Base-by-base conservation (phyloP, 768 basidiomycete species). In the Termitomyces sp. region DNA sequence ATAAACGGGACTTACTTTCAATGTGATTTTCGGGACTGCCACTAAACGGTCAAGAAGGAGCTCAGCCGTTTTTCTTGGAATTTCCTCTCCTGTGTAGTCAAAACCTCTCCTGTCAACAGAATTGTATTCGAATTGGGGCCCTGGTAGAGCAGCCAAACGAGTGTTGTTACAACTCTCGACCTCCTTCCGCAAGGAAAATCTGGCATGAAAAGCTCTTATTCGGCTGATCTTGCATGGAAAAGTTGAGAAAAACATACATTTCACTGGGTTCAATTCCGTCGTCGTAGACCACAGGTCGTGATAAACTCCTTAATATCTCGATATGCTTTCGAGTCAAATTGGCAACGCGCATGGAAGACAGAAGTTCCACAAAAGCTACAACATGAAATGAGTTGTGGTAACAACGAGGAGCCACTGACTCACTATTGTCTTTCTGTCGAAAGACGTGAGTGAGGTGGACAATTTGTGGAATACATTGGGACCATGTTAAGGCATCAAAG, bases 281-380 rank as follows among this genome's bases (percentile, higher is more conserved):
- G 11, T 73, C 72, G 58, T 88, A 89, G 5, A 66, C 52, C 18
- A 91, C 76, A 20, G 80, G 74, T 27, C 91, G 74, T 5, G 77
- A 73, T 12, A 95, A 72, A 1, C 68, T 63, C 49, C 68, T 73
- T 65, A 95, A 85, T 40, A 70, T 74, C 22, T 60, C 40, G 50
- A 89, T 78, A 12, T 91, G 89, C 13, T 70, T 60, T 2, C 66
- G 58, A 0, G 78, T 76, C 29, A 94, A 69, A 7, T 63, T 67
- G 0, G 92, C 94, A 52, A 83, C 82, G 16, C 94, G 83, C 88
- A 96, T 94, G 63, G 92, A 85, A 60, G 91, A 90, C 52, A 97
- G 76, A 76, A 96, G 89, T 64, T 86, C 77, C 47, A 96, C 79
- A 67, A 96, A 94, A 20, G 76, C 91, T 90, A 51, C 15, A 38